These are phyloP conservation scores for Orbilia blumenaviensis DNA, from an alignment of 2,329 filamentous ascomycete species.

Conservation along the genomic window DNA sequence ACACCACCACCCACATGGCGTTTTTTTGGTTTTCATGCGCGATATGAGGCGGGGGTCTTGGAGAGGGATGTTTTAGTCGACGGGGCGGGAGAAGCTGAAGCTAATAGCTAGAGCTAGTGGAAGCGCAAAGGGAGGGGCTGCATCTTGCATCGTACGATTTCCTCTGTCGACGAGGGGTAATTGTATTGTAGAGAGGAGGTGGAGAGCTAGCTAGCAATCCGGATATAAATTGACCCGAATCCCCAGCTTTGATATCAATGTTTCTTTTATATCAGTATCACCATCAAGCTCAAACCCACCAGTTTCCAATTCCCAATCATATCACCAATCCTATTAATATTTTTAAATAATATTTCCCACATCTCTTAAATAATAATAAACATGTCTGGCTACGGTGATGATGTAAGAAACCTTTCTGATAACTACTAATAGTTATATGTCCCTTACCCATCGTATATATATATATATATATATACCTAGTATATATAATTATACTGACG, in stretches of 20 bases:
- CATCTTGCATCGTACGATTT: constrained; percentile 31
- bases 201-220: constrained; percentile 16
- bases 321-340: constrained; percentile 1
- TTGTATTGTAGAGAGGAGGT: background rate
- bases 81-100: constrained; percentile 24
- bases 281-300: constrained; percentile 31
- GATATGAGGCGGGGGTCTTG: constrained; percentile 6
- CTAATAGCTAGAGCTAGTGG: background rate
- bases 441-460: background rate
- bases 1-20: constrained; percentile 11
- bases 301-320: background rate
- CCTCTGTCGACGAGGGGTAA: background rate
- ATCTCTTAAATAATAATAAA: background rate
- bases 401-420: constrained; percentile 1
- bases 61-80: constrained; percentile 12
- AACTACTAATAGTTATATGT: background rate
- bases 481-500: background rate
- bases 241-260: constrained; percentile 5
- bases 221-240: constrained; percentile 46
- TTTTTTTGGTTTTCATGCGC: constrained; percentile 12
- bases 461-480: too few relatives aligned
- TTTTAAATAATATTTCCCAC: background rate
- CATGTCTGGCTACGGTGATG: constrained; percentile 51
- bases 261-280: constrained; percentile 25
- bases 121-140: constrained; percentile 18